Evolutionary conservation across 768 basidiomycete genomes (phyloP).

Genomic region (Rhizopogon salebrosus): DNA sequence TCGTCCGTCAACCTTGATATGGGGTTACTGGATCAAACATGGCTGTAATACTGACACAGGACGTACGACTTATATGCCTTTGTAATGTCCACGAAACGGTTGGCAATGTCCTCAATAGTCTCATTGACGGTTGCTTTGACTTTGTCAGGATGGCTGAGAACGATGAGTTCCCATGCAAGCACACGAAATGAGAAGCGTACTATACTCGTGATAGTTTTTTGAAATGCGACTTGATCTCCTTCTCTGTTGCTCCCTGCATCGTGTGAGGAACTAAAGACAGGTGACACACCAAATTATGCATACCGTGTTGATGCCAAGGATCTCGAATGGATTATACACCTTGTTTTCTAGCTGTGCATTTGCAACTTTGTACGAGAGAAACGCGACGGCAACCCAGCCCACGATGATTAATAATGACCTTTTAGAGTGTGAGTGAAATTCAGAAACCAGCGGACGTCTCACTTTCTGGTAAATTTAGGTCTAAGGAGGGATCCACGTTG

Average conservation of each 20-base stretch:
- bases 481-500: slow-evolving; percentile 43
- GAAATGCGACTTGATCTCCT: slow-evolving; percentile 94
- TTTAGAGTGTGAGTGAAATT: slow-evolving; percentile 3
- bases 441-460: slow-evolving; percentile 16
- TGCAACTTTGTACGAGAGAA: slow-evolving; percentile 62
- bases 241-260: slow-evolving; percentile 61
- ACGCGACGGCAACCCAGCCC: slow-evolving; percentile 74
- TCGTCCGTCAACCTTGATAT: slow-evolving; percentile 78
- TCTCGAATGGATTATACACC: slow-evolving; percentile 92
- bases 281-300: slow-evolving; percentile 16
- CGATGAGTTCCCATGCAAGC: neutral
- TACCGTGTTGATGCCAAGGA: slow-evolving; percentile 73
- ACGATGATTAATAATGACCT: slow-evolving; percentile 57
- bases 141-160: slow-evolving; percentile 90
- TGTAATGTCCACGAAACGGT: slow-evolving; percentile 86
- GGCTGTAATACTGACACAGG: neutral
- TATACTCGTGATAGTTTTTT: slow-evolving; percentile 86
- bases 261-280: neutral
- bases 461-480: slow-evolving; percentile 50
- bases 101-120: slow-evolving; percentile 81
- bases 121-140: slow-evolving; percentile 77
- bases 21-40: neutral
- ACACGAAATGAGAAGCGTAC: slow-evolving; percentile 34
- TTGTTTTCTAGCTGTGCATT: slow-evolving; percentile 52
- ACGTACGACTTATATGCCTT: slow-evolving; percentile 95